Evolutionary conservation across 1,284 basidiomycete species (phyloP), one percentile per base, ranked within the genome.

Genomic region (Trametes sp.): DNA sequence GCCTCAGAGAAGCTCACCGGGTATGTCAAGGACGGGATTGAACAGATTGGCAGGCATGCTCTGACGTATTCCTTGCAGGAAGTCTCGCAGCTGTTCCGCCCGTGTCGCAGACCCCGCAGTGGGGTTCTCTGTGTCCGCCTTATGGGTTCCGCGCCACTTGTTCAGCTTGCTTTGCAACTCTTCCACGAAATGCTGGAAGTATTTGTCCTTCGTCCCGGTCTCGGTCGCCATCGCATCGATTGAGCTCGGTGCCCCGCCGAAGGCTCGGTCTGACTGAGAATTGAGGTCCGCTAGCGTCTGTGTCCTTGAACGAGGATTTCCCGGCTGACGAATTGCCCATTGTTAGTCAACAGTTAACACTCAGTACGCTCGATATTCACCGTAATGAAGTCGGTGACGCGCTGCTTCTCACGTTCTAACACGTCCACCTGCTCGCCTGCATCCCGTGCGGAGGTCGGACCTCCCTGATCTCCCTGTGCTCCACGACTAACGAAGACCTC

Each of bases 401-500:
- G 23, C 21, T 29, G 9, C 16, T 16, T 41, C 38, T 41, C 75
- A 57, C 74, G 68, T 0, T 78, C 75, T 46, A 11, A 5, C 4
- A 10, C 4, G 4, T 55, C 29, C n/a, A 13, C 42, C 29, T 50
- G 31, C 38, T n/a, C 48, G 23, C 31, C 49, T 29, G 23, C 75
- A 57, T 74, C 69, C 0, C 77, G 75, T 44, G 31, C 11, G 16
- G n/a, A n/a, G n/a, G n/a, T n/a, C n/a, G n/a, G n/a, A n/a, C n/a
- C n/a, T n/a, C n/a, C n/a, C n/a, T 19, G 21, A 8, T 55, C n/a
- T 16, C 31, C 45, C 23, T 52, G 13, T 9, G 33, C 35, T 13
- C 11, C 45, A n/a, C 35, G 10, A 7, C 24, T 1, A 26, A 24
- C 23, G 19, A 23, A 24, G 23, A 24, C 45, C 2, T 61, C 59